Base-by-base conservation (phyloP, 345 rosid genomes). In the Cardamine resedifolia region DNA sequence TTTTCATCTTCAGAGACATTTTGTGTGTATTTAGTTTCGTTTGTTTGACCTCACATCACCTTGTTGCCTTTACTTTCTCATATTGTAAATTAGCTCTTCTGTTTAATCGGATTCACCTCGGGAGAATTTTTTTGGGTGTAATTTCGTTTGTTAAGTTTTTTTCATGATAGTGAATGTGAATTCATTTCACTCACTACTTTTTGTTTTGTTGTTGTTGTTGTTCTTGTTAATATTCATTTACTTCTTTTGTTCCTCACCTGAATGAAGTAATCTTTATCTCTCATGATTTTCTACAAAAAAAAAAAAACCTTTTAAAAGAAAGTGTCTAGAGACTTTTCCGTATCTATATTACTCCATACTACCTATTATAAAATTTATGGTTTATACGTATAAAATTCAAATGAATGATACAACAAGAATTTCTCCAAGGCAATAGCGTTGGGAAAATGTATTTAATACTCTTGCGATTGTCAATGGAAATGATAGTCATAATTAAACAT, bases 341-440 rank as follows among this genome's bases (percentile, higher is more conserved):
- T 47, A 19, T 34, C 8, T 67, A 39, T 2, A 7, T 27, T 11
- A 38, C 59, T 30, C 39, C 39, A 31, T 38, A n/a, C 9, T 24
- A 38, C 23, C 31, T 14, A 3, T 23, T 3, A n/a, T n/a, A 39
- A 11, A 24, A 12, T 14, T 10, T 58, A 47, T 45, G 26, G 16
- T 0, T 57, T 68, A 2, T 12, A 41, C 44, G 26, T 66, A 11
- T n/a, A 5, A 23, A 64, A 2, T 9, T 10, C 28, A 33, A 50
- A 15, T 0, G 3, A 33, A 50, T 24, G 24, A 31, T 18, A 15
- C 24, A 26, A 26, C 16, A 30, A 56, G 41, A 16, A n/a, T 30
- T 43, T 62, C 14, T 62, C 51, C 21, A 39, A 62, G 19, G 60
- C 70, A 72, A 61, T 51, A 33, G 27, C 77, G 26, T 66, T 38